Percentiles rank a stretch among this genome's conserved stretches.
Evolutionary conservation across 2,329 filamentous ascomycete species (phyloP).

Genomic region (Diaporthe citriasiana): DNA sequence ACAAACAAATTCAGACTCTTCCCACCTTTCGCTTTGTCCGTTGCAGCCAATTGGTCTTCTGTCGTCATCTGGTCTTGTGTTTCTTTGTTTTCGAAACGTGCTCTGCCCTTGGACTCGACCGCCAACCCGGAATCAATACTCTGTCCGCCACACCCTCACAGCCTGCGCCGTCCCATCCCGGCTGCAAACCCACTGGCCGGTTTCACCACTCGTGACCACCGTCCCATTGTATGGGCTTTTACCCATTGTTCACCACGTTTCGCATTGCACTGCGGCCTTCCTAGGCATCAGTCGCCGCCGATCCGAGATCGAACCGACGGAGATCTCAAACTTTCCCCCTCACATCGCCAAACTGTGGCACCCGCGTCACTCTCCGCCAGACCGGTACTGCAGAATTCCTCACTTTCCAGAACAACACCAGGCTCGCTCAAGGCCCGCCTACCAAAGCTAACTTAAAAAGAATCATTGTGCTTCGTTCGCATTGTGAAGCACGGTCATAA

Average conservation of each 20-base stretch:
- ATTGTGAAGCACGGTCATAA: background rate
- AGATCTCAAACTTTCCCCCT: slow-evolving; percentile 35
- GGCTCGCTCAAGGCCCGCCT: background rate
- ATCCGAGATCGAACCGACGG: slow-evolving; percentile 24
- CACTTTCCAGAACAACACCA: background rate
- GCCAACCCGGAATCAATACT: slow-evolving; percentile 29
- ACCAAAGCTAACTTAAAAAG: background rate
- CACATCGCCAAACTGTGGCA: slow-evolving; percentile 14
- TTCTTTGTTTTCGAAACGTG: slow-evolving; percentile 31
- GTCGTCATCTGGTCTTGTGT: slow-evolving; percentile 23
- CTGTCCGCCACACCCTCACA: slow-evolving; percentile 18
- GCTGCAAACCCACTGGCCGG: slow-evolving; percentile 32
- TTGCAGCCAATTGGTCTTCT: slow-evolving; percentile 27
- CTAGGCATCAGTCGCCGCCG: slow-evolving; percentile 34
- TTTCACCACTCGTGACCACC: slow-evolving; percentile 36
- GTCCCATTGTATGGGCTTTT: slow-evolving; percentile 24
- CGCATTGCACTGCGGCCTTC: slow-evolving; percentile 21
- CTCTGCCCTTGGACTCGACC: slow-evolving; percentile 26
- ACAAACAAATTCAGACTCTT: slow-evolving; percentile 32
- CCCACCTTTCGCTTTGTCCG: slow-evolving; percentile 18
- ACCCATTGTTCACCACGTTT: slow-evolving; percentile 29
- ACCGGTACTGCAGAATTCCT: background rate
- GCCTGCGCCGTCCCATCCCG: slow-evolving; percentile 17
- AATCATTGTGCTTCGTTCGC: slow-evolving; percentile 31
- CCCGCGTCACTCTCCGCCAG: background rate